Base-by-base conservation (phyloP, 805 yeast genomes). In the Hermanozyma aechmeae region DNA sequence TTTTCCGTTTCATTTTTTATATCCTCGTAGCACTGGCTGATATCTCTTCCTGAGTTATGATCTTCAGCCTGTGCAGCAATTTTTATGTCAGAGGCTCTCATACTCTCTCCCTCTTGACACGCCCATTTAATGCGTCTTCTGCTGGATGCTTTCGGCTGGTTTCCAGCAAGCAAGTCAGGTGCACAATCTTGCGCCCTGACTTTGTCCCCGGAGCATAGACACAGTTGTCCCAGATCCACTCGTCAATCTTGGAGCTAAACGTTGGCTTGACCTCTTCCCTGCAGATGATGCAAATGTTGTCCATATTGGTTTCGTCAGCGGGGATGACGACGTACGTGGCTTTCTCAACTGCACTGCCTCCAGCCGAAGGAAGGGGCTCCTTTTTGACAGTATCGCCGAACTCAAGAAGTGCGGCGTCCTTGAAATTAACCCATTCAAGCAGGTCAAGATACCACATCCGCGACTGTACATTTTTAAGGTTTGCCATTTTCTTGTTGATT, bases 391-490 rank as follows among this genome's bases (percentile, higher is more conserved):
- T 13, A 38, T 28, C 26, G 25, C 30, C 43, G 34, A 46, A 61
- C 36, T 63, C 68, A 26, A 60, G 50, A 28, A 63, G 50, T 16
- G 52, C 55, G 16, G 75, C 86, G 46, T 85, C 95, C 34, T 71
- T 74, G 58, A 81, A 84, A 15, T 67, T 65, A 16, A 71, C 68
- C 89, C 95, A 86, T 25, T 75, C 76, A 15, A 65, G 61, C 37
- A 73, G 80, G 37, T 74, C 76, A 35, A 86, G 56, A 50, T 76
- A 87, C 94, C 95, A 87, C 42, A 76, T 70, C 43, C 96, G 62
- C 24, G 83, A 77, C 48, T 82, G 87, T 25, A 79, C 76, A 15
- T 53, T 44, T 14, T 48, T 42, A 18, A 36, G 40, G 25, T 48
- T 42, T 15, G 57, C 40, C 27, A 82, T 61, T 44, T 80, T 77